Evolutionary conservation across 1,284 basidiomycete genomes (phyloP).

Genomic region (Ceratobasidium sp.): DNA sequence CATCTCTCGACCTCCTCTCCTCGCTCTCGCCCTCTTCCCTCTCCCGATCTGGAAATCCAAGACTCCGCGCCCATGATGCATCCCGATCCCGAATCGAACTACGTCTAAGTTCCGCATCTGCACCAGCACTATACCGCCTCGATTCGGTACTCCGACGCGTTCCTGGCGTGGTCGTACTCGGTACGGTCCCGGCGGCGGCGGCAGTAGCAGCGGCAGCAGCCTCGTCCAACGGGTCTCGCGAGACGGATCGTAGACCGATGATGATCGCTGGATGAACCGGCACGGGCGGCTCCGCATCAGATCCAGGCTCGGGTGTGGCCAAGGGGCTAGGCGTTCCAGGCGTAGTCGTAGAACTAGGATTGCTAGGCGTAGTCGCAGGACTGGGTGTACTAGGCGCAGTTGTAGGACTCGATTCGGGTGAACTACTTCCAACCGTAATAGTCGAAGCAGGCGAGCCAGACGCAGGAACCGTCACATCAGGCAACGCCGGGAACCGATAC

Average conservation of each 20-base stretch:
- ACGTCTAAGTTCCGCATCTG: not conserved
- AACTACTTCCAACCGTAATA: slow-evolving; percentile 9
- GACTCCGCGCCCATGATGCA: slow-evolving; percentile 16
- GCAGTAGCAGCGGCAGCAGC: not conserved
- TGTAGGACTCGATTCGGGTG: slow-evolving; percentile 6
- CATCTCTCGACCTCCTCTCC: slow-evolving; percentile 31
- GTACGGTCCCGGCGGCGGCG: not conserved
- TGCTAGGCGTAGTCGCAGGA: no score
- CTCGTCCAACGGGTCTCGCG: slow-evolving; percentile 30
- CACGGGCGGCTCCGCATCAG: slow-evolving; percentile 2
- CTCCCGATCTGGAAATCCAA: slow-evolving; percentile 7
- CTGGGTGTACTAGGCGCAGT: not conserved
- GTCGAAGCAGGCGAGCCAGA: slow-evolving; percentile 40
- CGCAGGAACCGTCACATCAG: slow-evolving; percentile 48
- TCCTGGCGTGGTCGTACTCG: not conserved
- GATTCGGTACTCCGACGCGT: slow-evolving; percentile 6
- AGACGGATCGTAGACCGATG: slow-evolving; percentile 36
- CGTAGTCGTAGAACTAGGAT: slow-evolving; percentile 13
- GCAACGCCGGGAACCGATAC: slow-evolving; percentile 73
- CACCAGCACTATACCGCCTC: not conserved
- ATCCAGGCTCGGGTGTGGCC: slow-evolving; percentile 30
- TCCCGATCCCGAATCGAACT: slow-evolving; percentile 33
- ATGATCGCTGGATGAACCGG: slow-evolving; percentile 42
- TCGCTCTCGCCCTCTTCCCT: not conserved
- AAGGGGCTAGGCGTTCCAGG: slow-evolving; percentile 20